Evolutionary conservation across 78 protist genomes (phyloP).

Genomic region (Dictyostelium capitatum): DNA sequence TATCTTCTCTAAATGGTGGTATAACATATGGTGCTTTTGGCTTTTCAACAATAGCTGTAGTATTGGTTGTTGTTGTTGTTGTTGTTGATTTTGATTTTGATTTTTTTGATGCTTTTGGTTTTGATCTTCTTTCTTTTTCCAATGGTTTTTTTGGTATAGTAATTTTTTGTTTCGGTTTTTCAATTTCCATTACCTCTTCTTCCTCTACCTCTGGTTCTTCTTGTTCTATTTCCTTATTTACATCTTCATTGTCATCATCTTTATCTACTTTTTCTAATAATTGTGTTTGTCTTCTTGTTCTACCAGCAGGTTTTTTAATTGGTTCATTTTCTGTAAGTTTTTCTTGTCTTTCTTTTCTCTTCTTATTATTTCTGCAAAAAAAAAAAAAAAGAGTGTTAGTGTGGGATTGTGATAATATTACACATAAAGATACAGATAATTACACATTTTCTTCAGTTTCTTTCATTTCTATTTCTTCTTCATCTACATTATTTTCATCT

Average conservation of each 20-base stretch:
- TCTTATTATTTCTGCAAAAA: neutral
- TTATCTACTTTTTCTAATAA: neutral
- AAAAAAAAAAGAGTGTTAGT: neutral
- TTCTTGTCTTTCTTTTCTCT: neutral
- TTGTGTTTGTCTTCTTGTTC: slow-evolving; percentile 3
- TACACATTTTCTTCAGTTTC: too few species aligned
- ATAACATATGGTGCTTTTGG: neutral
- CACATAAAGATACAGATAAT: too few species aligned
- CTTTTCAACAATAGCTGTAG: neutral
- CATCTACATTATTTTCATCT: too few species aligned
- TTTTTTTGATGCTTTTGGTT: neutral
- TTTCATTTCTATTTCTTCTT: too few species aligned
- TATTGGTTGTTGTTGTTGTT: neutral
- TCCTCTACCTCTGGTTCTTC: neutral
- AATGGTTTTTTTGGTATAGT: neutral
- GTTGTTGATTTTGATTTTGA: neutral
- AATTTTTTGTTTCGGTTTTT: neutral
- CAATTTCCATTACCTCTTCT: neutral
- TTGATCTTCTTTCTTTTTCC: neutral
- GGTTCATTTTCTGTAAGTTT: neutral
- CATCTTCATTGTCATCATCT: too few species aligned
- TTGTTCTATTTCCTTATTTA: too few species aligned
- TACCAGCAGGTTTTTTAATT: neutral
- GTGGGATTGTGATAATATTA: too few species aligned
- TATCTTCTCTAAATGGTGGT: slow-evolving; percentile 11